These are phyloP conservation scores for Scheffersomyces ergatensis DNA, from an alignment of 805 yeast species.

Conservation along the genomic window DNA sequence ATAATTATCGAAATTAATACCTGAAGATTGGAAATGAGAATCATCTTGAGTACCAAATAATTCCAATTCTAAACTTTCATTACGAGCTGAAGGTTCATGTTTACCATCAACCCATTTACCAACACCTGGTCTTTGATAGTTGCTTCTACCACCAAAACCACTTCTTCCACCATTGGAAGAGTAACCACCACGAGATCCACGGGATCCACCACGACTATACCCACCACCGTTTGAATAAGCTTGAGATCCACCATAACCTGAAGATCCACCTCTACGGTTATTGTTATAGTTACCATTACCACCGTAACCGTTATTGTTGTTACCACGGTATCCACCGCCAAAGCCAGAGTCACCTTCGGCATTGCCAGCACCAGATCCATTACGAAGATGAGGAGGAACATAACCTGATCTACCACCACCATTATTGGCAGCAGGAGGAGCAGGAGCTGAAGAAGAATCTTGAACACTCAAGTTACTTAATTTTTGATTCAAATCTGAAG, in stretches of 20 bases:
- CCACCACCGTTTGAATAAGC: conserved; percentile 15
- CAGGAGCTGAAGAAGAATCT: conserved; percentile 12
- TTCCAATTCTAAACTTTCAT: conserved; percentile 69
- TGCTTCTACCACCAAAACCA: conserved; percentile 26
- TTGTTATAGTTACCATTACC: neutral
- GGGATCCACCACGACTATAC: conserved; percentile 11
- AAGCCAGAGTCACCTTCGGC: conserved; percentile 7
- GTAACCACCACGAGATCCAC: conserved; percentile 27
- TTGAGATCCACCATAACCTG: conserved; percentile 11
- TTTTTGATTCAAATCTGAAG: conserved; percentile 60
- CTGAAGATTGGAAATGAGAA: conserved; percentile 80
- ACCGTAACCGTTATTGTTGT: neutral
- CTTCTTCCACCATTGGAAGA: conserved; percentile 13
- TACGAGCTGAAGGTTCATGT: conserved; percentile 77
- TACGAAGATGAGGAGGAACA: conserved; percentile 56
- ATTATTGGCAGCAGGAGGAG: conserved; percentile 7
- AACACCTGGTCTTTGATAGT: conserved; percentile 46
- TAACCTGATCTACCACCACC: conserved; percentile 32
- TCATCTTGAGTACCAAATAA: conserved; percentile 81
- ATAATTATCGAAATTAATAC: conserved; percentile 97
- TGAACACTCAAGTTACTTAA: conserved; percentile 55
- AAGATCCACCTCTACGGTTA: conserved; percentile 5
- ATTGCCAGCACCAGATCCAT: conserved; percentile 18
- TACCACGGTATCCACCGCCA: conserved; percentile 8
- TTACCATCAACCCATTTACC: conserved; percentile 87